phyloP scores from a whole-genome alignment of 2,329 filamentous ascomycete genomes.

The Phaeosphaeria sp. region DNA sequence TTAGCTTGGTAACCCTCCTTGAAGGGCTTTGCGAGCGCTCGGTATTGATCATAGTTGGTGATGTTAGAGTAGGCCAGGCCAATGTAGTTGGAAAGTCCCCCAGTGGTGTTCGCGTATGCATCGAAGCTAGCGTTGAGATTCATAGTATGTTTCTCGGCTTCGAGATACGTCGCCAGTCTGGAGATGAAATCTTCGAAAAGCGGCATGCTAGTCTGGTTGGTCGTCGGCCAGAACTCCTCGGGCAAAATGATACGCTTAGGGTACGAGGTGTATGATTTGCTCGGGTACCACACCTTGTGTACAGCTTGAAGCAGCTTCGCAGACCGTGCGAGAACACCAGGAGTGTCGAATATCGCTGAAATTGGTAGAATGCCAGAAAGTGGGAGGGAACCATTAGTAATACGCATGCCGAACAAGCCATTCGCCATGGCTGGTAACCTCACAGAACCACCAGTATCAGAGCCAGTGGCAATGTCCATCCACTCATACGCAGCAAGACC shows the following conservation, averaged over 20 bases:
- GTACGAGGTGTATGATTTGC: constrained; percentile 9
- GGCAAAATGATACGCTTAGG: constrained; percentile 12
- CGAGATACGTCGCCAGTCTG: constrained; percentile 10
- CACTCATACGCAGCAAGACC: constrained; percentile 21
- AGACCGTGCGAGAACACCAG: constrained; percentile 17
- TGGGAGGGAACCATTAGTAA: constrained; percentile 18
- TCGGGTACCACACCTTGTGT: constrained; percentile 10
- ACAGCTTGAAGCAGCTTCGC: constrained; percentile 17
- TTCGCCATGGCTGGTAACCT: constrained; percentile 12
- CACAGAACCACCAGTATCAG: constrained; percentile 17
- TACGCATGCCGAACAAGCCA: constrained; percentile 16
- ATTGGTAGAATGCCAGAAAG: constrained; percentile 18
- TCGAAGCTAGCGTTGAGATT: constrained; percentile 16
- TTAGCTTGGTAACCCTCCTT: constrained; percentile 11
- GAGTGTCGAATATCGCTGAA: constrained; percentile 18
- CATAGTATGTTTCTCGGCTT: constrained; percentile 7
- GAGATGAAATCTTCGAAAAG: constrained; percentile 12
- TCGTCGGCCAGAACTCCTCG: constrained; percentile 17
- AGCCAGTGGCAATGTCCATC: constrained; percentile 21
- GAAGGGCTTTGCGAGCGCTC: constrained; percentile 10
- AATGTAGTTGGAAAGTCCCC: constrained; percentile 14
- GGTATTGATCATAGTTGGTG: constrained; percentile 20
- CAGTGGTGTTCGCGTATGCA: constrained; percentile 9
- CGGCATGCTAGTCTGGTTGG: constrained; percentile 16
- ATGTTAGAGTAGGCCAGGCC: constrained; percentile 16